phyloP scores from a whole-genome alignment of 306 rosid genomes.

The Sicyos edulis region DNA sequence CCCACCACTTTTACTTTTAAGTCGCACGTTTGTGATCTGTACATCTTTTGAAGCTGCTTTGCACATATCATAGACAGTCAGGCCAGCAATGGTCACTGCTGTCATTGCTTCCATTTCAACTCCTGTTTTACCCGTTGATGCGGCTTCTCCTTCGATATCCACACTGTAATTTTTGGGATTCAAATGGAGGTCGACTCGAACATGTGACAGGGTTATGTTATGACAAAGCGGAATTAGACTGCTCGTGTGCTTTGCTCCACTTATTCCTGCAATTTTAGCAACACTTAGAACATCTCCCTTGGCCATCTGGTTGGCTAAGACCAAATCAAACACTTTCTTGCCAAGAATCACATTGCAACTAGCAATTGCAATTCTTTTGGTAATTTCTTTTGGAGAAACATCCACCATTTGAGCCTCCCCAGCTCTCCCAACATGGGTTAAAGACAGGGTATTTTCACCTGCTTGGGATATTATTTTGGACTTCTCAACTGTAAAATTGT shows the following conservation, averaged over 20 bases:
- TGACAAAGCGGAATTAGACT: slow-evolving; percentile 76
- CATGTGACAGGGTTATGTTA: slow-evolving; percentile 60
- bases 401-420: slow-evolving; percentile 97
- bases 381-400: slow-evolving; percentile 66
- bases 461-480: slow-evolving; percentile 24
- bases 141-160: slow-evolving; percentile 70
- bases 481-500: slow-evolving; percentile 26
- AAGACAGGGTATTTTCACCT: slow-evolving; percentile 26
- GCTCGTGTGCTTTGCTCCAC: slow-evolving; percentile 84
- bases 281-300: slow-evolving; percentile 86
- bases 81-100: slow-evolving; percentile 63
- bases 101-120: slow-evolving; percentile 98
- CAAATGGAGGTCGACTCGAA: slow-evolving; percentile 53
- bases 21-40: slow-evolving; percentile 54
- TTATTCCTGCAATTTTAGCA: slow-evolving; percentile 84
- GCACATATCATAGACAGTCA: slow-evolving; percentile 89
- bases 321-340: slow-evolving; percentile 78
- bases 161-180: slow-evolving; percentile 60
- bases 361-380: slow-evolving; percentile 60
- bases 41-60: slow-evolving; percentile 84
- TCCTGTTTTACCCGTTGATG: slow-evolving; percentile 50
- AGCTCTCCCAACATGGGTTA: slow-evolving; percentile 57
- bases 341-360: slow-evolving; percentile 82
- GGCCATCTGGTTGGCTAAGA: slow-evolving; percentile 49
- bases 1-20: slow-evolving; percentile 72